These are phyloP conservation scores for Pyrus hybrid DNA, from an alignment of 331 rosid species.

Conservation along the genomic window DNA sequence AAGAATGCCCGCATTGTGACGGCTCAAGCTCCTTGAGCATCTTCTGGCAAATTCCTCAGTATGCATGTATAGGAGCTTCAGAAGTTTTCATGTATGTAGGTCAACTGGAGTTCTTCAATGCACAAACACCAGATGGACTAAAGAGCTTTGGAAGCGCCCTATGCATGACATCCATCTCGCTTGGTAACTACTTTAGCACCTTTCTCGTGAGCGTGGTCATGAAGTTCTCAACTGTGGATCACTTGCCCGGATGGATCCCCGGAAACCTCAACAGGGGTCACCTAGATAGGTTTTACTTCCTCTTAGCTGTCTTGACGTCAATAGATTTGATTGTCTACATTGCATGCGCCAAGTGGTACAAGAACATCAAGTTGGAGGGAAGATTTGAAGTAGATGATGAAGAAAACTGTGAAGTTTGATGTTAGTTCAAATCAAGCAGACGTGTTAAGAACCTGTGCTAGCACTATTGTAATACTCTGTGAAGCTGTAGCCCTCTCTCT, in stretches of 20 bases:
- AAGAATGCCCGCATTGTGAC: slow-evolving; percentile 54
- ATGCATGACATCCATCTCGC: slow-evolving; percentile 93
- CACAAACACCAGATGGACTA: slow-evolving; percentile 92
- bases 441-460: slow-evolving; percentile 24
- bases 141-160: slow-evolving; percentile 98
- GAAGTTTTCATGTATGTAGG: slow-evolving; percentile 99
- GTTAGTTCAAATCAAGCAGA: slow-evolving; percentile 4
- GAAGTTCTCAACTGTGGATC: slow-evolving; percentile 86
- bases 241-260: slow-evolving; percentile 97
- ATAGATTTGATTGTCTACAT: slow-evolving; percentile 67
- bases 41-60: slow-evolving; percentile 97
- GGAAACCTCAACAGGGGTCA: slow-evolving; percentile 96
- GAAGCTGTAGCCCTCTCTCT: no score
- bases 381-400: slow-evolving; percentile 44
- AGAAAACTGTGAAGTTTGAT: slow-evolving; percentile 29
- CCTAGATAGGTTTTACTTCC: slow-evolving; percentile 85
- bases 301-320: slow-evolving; percentile 77
- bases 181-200: slow-evolving; percentile 91
- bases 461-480: not conserved
- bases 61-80: slow-evolving; percentile 88
- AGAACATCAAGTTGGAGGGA: slow-evolving; percentile 63
- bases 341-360: slow-evolving; percentile 83
- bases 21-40: slow-evolving; percentile 82
- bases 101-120: slow-evolving; percentile 90
- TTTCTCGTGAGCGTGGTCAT: slow-evolving; percentile 83